These are phyloP conservation scores for Corinectria fuckeliana DNA, from an alignment of 2,329 filamentous ascomycete genomes.

Conservation along the genomic window DNA sequence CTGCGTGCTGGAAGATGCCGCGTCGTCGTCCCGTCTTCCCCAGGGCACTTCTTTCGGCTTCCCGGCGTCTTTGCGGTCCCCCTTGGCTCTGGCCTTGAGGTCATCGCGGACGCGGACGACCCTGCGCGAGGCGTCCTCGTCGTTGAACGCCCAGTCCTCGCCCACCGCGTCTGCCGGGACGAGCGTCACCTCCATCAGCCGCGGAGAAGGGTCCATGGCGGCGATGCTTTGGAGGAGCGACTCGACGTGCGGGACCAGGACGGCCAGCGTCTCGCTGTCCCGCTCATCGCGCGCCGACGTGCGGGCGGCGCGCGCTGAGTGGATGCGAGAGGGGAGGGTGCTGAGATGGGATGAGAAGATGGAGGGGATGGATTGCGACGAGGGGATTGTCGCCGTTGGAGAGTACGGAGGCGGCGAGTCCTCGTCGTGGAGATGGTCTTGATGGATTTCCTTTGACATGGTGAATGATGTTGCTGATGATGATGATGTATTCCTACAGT, in stretches of 20 bases:
- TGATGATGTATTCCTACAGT: no score
- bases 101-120: constrained; percentile 41
- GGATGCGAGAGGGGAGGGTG: constrained; percentile 47
- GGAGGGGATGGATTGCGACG: constrained; percentile 28
- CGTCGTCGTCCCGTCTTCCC: constrained; percentile 49
- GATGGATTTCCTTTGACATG: constrained; percentile 9
- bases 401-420: constrained; percentile 38
- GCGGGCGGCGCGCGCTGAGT: constrained; percentile 41
- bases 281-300: constrained; percentile 43
- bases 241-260: constrained; percentile 51
- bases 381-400: constrained; percentile 26
- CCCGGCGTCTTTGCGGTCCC: constrained; percentile 16
- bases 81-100: constrained; percentile 18
- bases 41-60: constrained; percentile 33
- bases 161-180: constrained; percentile 52
- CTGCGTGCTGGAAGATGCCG: neutral
- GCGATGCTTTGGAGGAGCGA: constrained; percentile 50
- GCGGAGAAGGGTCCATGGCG: constrained; percentile 39
- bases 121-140: constrained; percentile 39
- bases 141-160: constrained; percentile 44
- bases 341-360: constrained; percentile 46
- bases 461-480: no score
- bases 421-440: constrained; percentile 3
- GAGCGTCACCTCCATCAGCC: constrained; percentile 51
- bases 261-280: constrained; percentile 49